Base-by-base conservation (phyloP, 306 rosid genomes). In the Rosa lucieae region DNA sequence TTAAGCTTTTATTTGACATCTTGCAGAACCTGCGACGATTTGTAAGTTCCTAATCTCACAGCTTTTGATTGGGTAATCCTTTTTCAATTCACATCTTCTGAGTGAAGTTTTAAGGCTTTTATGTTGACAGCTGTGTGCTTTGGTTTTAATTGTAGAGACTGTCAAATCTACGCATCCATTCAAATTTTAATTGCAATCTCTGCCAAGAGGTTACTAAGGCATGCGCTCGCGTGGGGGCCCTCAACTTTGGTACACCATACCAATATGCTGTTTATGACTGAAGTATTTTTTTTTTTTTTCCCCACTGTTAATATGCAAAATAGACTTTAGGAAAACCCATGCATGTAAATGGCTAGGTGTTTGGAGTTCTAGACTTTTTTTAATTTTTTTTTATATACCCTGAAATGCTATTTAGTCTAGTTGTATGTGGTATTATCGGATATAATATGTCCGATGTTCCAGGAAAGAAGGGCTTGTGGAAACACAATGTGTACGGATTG, bases 381-480 rank as follows among this genome's bases (percentile, higher is more conserved):
- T 29, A 0, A 32, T 32, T 14, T 14, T 37, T n/a, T 53, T 32
- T 20, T 12, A 44, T 70, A 12, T 21, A 46, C 20, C 71, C 9
- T 21, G 21, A 48, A 62, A 72, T 72, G n/a, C 48, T 2, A 39
- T 37, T 20, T 9, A 47, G 35, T 55, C 46, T 48, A 72, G 21
- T 56, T 68, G 72, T 42, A 51, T 61, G 48, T 68, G 26, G 43
- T 29, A 67, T 74, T 77, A 21, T 83, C 51, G 49, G 74, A 76
- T 70, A 7, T 72, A 11, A 21, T 70, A 58, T 58, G 62, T 76
- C 43, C 84, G 65, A 42, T 81, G 72, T 73, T 82, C 72, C 87
- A 93, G 98, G 95, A 86, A 95, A 87, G 92, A 91, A 83, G 89
- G 83, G 94, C 84, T 78, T 95, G 89, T 88, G 96, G 94, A 89